Conservation (phyloP, 352 stramenopile species). For the Pythium dissotocum region DNA sequence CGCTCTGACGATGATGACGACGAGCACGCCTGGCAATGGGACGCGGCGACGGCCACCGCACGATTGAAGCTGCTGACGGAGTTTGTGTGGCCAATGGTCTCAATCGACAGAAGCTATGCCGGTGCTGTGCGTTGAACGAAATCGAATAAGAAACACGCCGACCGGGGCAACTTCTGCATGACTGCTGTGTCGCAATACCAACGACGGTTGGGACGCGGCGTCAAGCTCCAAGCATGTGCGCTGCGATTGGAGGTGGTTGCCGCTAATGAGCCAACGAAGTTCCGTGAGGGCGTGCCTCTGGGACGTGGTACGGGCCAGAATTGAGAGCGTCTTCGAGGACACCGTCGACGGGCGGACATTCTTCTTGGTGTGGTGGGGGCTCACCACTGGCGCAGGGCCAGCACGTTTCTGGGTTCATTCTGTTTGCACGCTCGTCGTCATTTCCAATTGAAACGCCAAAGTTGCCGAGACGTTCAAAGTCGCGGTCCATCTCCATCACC, state of each 20-base stretch:
- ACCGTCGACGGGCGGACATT: conserved; percentile 8
- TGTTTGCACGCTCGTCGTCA: background rate
- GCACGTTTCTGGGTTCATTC: conserved; percentile 15
- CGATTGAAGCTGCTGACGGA: background rate
- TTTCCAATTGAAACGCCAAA: background rate
- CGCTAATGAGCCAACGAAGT: background rate
- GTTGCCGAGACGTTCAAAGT: background rate
- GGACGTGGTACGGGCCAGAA: conserved; percentile 32
- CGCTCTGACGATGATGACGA: background rate
- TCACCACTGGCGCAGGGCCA: background rate
- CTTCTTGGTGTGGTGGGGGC: no score
- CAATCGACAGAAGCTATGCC: background rate
- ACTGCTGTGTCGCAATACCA: conserved; percentile 11
- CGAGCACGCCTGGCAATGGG: conserved; percentile 3
- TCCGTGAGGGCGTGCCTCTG: conserved; percentile 15
- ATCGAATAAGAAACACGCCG: conserved; percentile 15
- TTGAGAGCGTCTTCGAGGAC: conserved; percentile 29
- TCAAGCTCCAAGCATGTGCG: background rate
- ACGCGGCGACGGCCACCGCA: conserved; percentile 1
- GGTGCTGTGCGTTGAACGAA: conserved; percentile 17
- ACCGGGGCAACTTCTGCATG: background rate
- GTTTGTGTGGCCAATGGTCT: background rate
- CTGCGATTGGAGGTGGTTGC: background rate
- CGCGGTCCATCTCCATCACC: conserved; percentile 5
- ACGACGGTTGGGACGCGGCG: conserved; percentile 19